Evolutionary conservation across 83 land plant genomes (phyloP), one percentile per base, ranked within the genome.

Genomic region (Larix sibirica): DNA sequence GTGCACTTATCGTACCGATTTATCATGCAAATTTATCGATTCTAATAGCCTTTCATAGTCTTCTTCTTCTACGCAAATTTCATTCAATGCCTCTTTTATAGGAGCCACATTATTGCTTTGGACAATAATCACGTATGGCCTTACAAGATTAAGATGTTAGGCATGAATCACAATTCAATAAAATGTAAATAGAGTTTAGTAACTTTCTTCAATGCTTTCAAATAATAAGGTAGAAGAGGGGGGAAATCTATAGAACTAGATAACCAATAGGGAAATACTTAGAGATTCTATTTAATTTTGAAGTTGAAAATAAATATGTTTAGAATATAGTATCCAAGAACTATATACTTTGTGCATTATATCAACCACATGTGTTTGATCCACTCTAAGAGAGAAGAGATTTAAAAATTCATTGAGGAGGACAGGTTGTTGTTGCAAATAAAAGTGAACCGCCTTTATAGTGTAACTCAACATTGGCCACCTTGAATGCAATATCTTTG

Each of bases 101-200:
- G 99, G 97, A 88, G 92, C 82, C 0, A 91, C 94, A 88, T 97
- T 97, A 71, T 88, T 92, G 67, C 99, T 97, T 78, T 96, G 98
- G 31, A 97, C 99, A 16, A 95, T 94, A 79, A 97, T 91, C 99
- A 97, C 95, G 87, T 97, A 97, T 76, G 99, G 99, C 90, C 95
- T 97, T 71, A 97, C 90, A 74, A 97, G 93, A 33, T 80, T 98
- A 60, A 97, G 86, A 61, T 95, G 93, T 76, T 97, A 95, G 87
- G 98, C 97, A 98, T 97, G 89, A 65, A 50, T 75, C 4, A 82
- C 84, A 88, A 83, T 62, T 56, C 54, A 44, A 62, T 13, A 33
- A 50, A 62, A 82, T 36, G 28, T 2, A 61, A 38, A 60, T 18
- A 21, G n/a, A 65, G 10, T 21, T 64, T n/a, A 65, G 68, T 24